Evolutionary conservation across 2,329 filamentous ascomycete species (phyloP).

Genomic region (Metarhizium anisopliae): DNA sequence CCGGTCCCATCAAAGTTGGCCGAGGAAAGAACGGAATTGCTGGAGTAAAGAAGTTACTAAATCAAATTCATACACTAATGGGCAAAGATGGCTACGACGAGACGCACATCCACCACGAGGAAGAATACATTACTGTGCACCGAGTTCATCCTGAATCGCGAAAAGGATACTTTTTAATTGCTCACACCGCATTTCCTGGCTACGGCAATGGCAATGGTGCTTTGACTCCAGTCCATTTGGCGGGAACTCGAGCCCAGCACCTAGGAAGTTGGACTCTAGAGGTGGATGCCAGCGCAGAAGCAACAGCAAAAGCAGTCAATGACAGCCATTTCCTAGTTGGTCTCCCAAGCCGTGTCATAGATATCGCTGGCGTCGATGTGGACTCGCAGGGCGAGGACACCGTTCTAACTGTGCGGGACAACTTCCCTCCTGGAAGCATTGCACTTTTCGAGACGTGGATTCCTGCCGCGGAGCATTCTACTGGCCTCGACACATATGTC

Average conservation of each 20-base stretch:
- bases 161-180: slow-evolving; percentile 91
- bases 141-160: slow-evolving; percentile 85
- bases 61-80: slow-evolving; percentile 92
- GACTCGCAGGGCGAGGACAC: slow-evolving; percentile 67
- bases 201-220: slow-evolving; percentile 77
- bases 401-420: slow-evolving; percentile 68
- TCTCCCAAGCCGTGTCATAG: slow-evolving; percentile 72
- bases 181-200: slow-evolving; percentile 90
- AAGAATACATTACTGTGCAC: slow-evolving; percentile 93
- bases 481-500: slow-evolving; percentile 77
- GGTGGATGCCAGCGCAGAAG: slow-evolving; percentile 68
- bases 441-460: slow-evolving; percentile 96
- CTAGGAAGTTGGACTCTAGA: slow-evolving; percentile 90
- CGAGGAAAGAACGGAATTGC: slow-evolving; percentile 78
- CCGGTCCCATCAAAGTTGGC: slow-evolving; percentile 50
- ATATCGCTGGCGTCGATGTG: slow-evolving; percentile 64
- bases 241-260: slow-evolving; percentile 75
- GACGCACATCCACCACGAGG: slow-evolving; percentile 93
- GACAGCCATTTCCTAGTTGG: slow-evolving; percentile 70
- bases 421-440: slow-evolving; percentile 89
- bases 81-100: slow-evolving; percentile 90
- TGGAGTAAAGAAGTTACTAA: slow-evolving; percentile 83
- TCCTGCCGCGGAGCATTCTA: slow-evolving; percentile 73
- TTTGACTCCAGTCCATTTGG: slow-evolving; percentile 70
- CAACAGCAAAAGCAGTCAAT: slow-evolving; percentile 51